Percentiles rank a stretch among this genome's conserved stretches.
phyloP scores from a whole-genome alignment of 306 rosid genomes.

The Vicia faba region DNA sequence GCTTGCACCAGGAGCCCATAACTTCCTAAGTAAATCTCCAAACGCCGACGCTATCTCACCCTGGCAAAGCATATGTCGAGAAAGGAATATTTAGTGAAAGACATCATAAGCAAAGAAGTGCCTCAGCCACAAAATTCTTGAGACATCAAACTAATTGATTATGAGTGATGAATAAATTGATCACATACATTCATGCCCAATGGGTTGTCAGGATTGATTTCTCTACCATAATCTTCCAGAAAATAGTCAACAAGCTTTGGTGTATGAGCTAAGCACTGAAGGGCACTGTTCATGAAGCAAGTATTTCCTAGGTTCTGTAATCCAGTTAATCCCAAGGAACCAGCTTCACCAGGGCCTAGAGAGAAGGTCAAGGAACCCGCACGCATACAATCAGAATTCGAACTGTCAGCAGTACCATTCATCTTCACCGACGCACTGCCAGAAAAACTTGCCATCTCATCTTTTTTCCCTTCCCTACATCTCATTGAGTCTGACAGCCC shows the following conservation, averaged over 20 bases:
- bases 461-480: slow-evolving; percentile 77
- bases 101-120: slow-evolving; percentile 23
- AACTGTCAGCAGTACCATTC: slow-evolving; percentile 64
- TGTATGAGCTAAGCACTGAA: slow-evolving; percentile 95
- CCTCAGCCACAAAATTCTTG: slow-evolving; percentile 9
- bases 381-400: slow-evolving; percentile 51
- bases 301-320: slow-evolving; percentile 96
- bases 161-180: slow-evolving; percentile 21
- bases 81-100: slow-evolving; percentile 24
- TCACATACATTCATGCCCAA: slow-evolving; percentile 94
- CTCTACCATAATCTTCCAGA: slow-evolving; percentile 88
- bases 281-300: slow-evolving; percentile 97
- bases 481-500: slow-evolving; percentile 90
- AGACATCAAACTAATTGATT: slow-evolving; percentile 32
- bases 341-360: slow-evolving; percentile 75
- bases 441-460: slow-evolving; percentile 56
- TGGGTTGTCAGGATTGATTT: slow-evolving; percentile 86
- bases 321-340: slow-evolving; percentile 92
- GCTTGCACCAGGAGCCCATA: slow-evolving; percentile 98
- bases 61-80: slow-evolving; percentile 48
- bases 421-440: slow-evolving; percentile 49
- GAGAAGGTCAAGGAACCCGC: slow-evolving; percentile 53
- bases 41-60: slow-evolving; percentile 98
- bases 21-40: slow-evolving; percentile 91
- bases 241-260: slow-evolving; percentile 98